Evolutionary conservation across 2,329 filamentous ascomycete genomes (phyloP).

Genomic region (Alternaria metachromatica): DNA sequence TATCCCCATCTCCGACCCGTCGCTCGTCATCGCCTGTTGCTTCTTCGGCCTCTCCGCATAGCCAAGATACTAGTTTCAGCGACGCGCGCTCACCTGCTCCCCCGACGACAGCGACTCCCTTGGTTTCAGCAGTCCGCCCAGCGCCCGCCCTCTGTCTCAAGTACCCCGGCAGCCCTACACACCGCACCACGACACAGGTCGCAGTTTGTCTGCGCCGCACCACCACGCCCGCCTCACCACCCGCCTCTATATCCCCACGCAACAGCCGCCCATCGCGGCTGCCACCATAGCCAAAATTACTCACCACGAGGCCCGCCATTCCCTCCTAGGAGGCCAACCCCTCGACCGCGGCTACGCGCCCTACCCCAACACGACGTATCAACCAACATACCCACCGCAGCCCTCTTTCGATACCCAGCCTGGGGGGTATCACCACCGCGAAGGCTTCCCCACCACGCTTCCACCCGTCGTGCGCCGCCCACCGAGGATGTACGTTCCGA

Average conservation of each 20-base stretch:
- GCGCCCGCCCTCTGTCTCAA: constrained; percentile 34
- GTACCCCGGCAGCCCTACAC: constrained; percentile 30
- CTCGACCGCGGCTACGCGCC: constrained; percentile 59
- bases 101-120: constrained; percentile 14
- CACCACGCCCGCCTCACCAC: constrained; percentile 11
- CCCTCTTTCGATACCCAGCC: constrained; percentile 55
- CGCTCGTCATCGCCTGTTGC: constrained; percentile 1
- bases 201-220: constrained; percentile 17
- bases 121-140: constrained; percentile 26
- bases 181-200: constrained; percentile 20
- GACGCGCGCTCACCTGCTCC: constrained; percentile 17
- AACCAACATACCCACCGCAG: constrained; percentile 51
- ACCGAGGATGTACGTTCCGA: constrained; percentile 73
- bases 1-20: neutral
- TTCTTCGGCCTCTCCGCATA: constrained; percentile 29
- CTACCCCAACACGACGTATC: constrained; percentile 39
- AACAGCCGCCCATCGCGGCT: constrained; percentile 47
- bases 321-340: constrained; percentile 65
- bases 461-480: constrained; percentile 44
- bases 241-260: constrained; percentile 27
- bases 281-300: constrained; percentile 57
- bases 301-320: constrained; percentile 63
- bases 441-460: constrained; percentile 52
- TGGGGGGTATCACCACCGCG: constrained; percentile 56
- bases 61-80: constrained; percentile 38